These are phyloP conservation scores for Geosmithia flava DNA, from an alignment of 2,329 filamentous ascomycete genomes.

Conservation along the genomic window DNA sequence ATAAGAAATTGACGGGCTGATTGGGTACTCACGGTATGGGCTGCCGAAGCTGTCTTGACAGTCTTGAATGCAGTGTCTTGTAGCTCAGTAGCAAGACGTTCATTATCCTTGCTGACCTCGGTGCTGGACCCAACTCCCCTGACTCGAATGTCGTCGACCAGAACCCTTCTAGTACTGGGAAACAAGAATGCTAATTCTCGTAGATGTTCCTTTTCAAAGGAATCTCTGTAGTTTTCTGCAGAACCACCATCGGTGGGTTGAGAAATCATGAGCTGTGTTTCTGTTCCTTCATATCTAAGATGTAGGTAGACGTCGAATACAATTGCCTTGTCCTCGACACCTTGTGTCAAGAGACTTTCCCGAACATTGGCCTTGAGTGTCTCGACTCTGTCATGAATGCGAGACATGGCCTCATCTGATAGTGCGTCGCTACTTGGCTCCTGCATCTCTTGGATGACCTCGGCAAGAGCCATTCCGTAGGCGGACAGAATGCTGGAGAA, in stretches of 20 bases:
- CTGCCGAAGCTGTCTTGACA: background rate
- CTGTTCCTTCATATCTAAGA: slow-evolving; percentile 28
- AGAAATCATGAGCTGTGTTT: slow-evolving; percentile 25
- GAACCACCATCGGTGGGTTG: slow-evolving; percentile 14
- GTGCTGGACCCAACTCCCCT: slow-evolving; percentile 29
- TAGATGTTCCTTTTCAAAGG: slow-evolving; percentile 18
- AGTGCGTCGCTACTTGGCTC: slow-evolving; percentile 56
- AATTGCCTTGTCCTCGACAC: slow-evolving; percentile 16
- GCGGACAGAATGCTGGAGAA: slow-evolving; percentile 85
- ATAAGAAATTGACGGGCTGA: slow-evolving; percentile 40
- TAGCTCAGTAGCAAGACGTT: no score
- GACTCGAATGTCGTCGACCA: slow-evolving; percentile 29
- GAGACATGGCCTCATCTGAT: slow-evolving; percentile 24
- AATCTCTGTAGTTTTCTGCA: slow-evolving; percentile 7
- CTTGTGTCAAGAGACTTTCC: background rate
- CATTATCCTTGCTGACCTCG: slow-evolving; percentile 5
- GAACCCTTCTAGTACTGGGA: slow-evolving; percentile 25
- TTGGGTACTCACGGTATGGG: slow-evolving; percentile 9
- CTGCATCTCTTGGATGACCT: slow-evolving; percentile 84
- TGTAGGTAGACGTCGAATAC: slow-evolving; percentile 27
- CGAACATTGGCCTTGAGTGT: background rate
- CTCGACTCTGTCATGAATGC: slow-evolving; percentile 5
- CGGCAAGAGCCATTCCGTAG: slow-evolving; percentile 84
- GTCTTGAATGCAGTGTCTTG: background rate
- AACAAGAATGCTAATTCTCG: slow-evolving; percentile 26